Evolutionary conservation across 805 yeast species (phyloP), one percentile per base, ranked within the genome.

Genomic region (Dipodascus geniculatus): DNA sequence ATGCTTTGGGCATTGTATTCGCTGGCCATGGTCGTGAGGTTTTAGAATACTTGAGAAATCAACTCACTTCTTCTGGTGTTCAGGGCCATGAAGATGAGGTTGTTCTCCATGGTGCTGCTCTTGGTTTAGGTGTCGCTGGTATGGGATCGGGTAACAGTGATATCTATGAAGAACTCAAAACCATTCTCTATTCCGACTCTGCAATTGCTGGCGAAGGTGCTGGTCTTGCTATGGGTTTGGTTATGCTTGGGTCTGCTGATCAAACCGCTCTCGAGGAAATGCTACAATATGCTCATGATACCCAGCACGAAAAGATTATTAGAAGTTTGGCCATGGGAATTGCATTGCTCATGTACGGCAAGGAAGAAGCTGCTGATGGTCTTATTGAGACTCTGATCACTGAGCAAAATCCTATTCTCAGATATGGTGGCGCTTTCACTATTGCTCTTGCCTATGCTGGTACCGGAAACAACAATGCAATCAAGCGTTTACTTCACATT

Each of bases 191-290:
- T 66, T 79, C 90, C 9, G 99, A 93, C 66, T 84, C 93, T 31
- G 98, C 97, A 2, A 78, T 87, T 44, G 87, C 96, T 3, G 96
- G 97, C 58, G 96, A 90, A 66, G 96, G 96, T 48, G 96, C 98
- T 24, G 97, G 96, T 48, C 74, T 91, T 60, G 88, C 93, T 35
- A 89, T 93, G 93, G 99, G 99, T 57, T 77, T 93, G 59, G 88
- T 87, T 14, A 87, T 87, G 96, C 77, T 91, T 56, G 99, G 99
- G 22, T 83, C 95, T 3, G 95, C 93, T 54, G 74, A 83, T 59
- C 79, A 79, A 59, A 71, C 72, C 42, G 87, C 87, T 6, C 70
- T 75, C 55, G 75, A 77, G 54, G 97, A 89, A 65, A 86, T 93
- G 95, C 72, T 87, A 53, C 78, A 85, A 1, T 91, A 89, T 68